These are phyloP conservation scores for Amphirosellinia nigrospora DNA, from an alignment of 495 filamentous ascomycete genomes.

Conservation along the genomic window DNA sequence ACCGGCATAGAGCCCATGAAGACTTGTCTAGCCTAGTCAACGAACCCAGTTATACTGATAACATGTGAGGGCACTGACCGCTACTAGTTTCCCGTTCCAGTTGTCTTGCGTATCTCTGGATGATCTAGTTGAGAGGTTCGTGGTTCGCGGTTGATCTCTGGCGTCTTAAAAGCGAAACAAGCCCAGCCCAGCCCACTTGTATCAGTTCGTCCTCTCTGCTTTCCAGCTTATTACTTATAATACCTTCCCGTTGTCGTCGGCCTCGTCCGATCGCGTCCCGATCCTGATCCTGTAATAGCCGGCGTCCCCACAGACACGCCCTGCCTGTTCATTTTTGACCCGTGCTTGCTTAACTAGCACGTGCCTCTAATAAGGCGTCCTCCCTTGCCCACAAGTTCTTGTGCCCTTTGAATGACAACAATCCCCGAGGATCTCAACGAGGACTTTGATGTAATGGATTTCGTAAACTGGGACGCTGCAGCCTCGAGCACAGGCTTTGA, in stretches of 20 bases:
- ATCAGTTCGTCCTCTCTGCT: not conserved
- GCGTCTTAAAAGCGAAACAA: slow-evolving; percentile 5
- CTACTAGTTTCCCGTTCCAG: slow-evolving; percentile 3
- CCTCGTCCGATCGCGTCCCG: slow-evolving; percentile 10
- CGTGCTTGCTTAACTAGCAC: slow-evolving; percentile 2
- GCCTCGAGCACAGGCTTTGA: slow-evolving; percentile 31
- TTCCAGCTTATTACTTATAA: slow-evolving; percentile 2
- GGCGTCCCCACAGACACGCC: slow-evolving; percentile 11
- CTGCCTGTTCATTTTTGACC: slow-evolving; percentile 5
- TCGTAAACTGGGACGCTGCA: slow-evolving; percentile 55
- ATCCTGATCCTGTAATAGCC: not conserved
- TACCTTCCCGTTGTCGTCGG: not conserved
- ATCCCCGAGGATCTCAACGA: slow-evolving; percentile 43
- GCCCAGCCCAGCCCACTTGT: not conserved
- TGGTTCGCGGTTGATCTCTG: slow-evolving; percentile 11
- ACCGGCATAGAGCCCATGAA: no score
- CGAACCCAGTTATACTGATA: slow-evolving; percentile 16
- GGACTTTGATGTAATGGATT: slow-evolving; percentile 40
- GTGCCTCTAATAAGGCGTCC: not conserved
- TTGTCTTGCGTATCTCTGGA: not conserved
- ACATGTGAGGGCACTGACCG: slow-evolving; percentile 2
- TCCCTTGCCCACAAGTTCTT: not conserved
- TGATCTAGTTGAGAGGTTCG: not conserved
- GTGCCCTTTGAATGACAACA: slow-evolving; percentile 41
- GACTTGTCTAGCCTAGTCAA: not conserved